Conservation (phyloP, 2,329 filamentous ascomycete species). For the Boeremia lycopersici region DNA sequence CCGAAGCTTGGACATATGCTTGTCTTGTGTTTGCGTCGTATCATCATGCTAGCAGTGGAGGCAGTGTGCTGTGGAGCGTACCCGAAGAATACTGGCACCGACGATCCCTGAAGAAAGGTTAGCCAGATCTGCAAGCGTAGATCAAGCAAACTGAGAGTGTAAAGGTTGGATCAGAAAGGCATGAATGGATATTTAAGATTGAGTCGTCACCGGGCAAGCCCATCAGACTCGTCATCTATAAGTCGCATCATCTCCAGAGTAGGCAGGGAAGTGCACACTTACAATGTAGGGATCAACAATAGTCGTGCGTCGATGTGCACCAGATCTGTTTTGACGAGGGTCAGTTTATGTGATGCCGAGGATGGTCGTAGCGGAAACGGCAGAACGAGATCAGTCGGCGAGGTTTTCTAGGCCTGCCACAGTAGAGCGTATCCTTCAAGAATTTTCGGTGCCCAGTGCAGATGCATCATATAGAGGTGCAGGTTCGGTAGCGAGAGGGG, state of each 20-base stretch:
- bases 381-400: conserved; percentile 77
- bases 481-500: conserved; percentile 8
- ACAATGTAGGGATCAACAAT: conserved; percentile 2
- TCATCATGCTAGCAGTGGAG: conserved; percentile 68
- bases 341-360: conserved; percentile 15
- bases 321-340: background rate
- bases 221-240: conserved; percentile 79
- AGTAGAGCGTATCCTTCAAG: conserved; percentile 87
- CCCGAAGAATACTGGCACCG: conserved; percentile 19
- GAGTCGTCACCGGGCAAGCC: conserved; percentile 69
- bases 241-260: conserved; percentile 54
- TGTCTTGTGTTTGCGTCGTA: conserved; percentile 80
- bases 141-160: background rate
- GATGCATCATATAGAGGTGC: conserved; percentile 70
- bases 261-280: conserved; percentile 22
- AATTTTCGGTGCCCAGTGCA: conserved; percentile 96
- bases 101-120: conserved; percentile 6
- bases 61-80: conserved; percentile 21
- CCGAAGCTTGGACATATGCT: conserved; percentile 93
- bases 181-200: conserved; percentile 73
- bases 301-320: background rate
- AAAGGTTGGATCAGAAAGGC: conserved; percentile 49
- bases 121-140: conserved; percentile 10
- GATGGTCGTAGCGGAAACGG: background rate
- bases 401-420: conserved; percentile 99